These are phyloP conservation scores for Calocera viscosa DNA, from an alignment of 768 basidiomycete genomes.

Conservation along the genomic window DNA sequence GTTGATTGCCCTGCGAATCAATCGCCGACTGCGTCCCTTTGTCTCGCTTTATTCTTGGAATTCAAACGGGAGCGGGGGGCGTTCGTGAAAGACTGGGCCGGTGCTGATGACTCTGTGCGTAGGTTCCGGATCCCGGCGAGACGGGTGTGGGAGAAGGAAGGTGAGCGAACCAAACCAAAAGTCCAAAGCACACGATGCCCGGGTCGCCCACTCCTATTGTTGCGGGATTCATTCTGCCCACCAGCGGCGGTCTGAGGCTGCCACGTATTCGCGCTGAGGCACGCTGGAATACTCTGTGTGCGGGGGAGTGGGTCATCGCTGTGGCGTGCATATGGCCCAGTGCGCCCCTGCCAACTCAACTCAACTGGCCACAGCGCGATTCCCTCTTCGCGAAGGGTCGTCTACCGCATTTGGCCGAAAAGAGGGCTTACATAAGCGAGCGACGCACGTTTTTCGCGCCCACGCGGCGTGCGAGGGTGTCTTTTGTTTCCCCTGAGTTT, in stretches of 20 bases:
- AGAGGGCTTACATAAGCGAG: neutral
- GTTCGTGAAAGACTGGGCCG: neutral
- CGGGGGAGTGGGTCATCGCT: neutral
- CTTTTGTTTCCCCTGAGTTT: neutral
- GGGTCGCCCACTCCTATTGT: neutral
- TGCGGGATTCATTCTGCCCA: neutral
- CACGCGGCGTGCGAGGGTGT: neutral
- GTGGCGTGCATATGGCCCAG: no score
- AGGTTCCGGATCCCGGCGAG: conserved; percentile 6
- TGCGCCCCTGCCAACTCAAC: no score
- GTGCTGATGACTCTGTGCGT: conserved; percentile 3
- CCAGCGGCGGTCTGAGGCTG: neutral
- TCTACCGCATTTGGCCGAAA: neutral
- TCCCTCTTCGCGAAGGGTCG: no score
- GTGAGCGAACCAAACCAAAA: neutral
- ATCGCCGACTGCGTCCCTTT: neutral
- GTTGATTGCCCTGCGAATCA: neutral
- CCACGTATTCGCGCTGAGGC: neutral
- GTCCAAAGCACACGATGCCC: no score
- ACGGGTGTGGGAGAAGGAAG: conserved; percentile 6
- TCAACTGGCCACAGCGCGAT: no score
- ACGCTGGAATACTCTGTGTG: neutral
- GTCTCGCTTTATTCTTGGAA: neutral
- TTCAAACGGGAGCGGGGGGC: neutral
- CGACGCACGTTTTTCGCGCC: neutral